Base-by-base conservation (phyloP, 495 filamentous ascomycete species). In the Podospora didyma region DNA sequence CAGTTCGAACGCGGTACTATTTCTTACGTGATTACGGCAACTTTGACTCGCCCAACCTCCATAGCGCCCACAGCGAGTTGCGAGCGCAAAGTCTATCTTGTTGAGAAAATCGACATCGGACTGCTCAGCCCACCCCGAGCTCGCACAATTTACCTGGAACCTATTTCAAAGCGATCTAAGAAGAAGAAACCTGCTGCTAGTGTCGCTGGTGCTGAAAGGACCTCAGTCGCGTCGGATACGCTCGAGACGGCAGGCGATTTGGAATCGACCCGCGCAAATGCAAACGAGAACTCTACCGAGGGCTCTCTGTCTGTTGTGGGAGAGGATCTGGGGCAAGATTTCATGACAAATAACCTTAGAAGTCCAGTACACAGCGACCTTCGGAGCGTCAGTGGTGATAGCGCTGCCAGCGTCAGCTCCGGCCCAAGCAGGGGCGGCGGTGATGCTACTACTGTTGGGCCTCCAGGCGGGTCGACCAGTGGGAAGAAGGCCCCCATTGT, bases 1-100 rank as follows among this genome's bases (percentile, higher is more conserved):
- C 69, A 97, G 92, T 98, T 98, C 69, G 95, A 98, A 75, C 85
- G 92, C 61, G 94, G 95, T 20, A 90, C 89, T 14, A 90, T 98
- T 63, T 87, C 87, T 7, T 98, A 97, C 73, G 83, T 89, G 72
- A 81, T 97, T 63, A 89, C 89, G 17, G 86, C 93, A 44, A 97
- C 91, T 23, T 65, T 97, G 46, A 98, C 95, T 9, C 85, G 90
- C 50, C 94, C 95, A 6, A 92, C 88, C 0, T 87, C 92, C 14
- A 91, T 96, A 55, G 82, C 88, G 26, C 84, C 93, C 11, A 92
- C 85, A 6, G 77, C 85, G 9, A 87, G 80, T 37, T 92, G 87
- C 73, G 88, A 93, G 62, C 78, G 82, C 46, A 93, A 93, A 63
- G 78, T 98, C 51, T 84, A 84, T 41, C 72, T 97, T 16, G 69